Evolutionary conservation across 2,329 filamentous ascomycete genomes (phyloP).

Genomic region (Pseudodiploospora longispora): DNA sequence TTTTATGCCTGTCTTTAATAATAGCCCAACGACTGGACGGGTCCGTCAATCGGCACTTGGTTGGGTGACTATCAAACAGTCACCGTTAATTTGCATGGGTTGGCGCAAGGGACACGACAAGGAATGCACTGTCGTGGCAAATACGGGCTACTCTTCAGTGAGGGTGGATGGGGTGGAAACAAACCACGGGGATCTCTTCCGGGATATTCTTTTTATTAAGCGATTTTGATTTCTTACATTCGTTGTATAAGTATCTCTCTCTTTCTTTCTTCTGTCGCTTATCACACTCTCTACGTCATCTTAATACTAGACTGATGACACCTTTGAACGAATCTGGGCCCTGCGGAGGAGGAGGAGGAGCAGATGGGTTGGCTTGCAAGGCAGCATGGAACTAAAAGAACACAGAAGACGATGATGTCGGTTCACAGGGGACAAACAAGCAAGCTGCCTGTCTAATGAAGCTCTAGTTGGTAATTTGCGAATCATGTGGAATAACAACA

Average conservation of each 20-base stretch:
- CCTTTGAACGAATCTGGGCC: too few species aligned
- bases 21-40: too few species aligned
- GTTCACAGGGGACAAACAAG: too few species aligned
- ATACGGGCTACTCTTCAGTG: not conserved
- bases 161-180: not conserved
- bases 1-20: too few species aligned
- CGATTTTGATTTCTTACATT: not conserved
- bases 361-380: too few species aligned
- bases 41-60: too few species aligned
- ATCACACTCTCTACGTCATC: not conserved
- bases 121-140: not conserved
- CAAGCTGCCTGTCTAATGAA: too few species aligned
- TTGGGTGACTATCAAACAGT: not conserved
- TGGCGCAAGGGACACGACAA: constrained; percentile 16
- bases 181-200: not conserved
- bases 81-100: constrained; percentile 18
- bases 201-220: not conserved
- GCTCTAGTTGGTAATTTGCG: too few species aligned
- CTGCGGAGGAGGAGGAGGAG: too few species aligned
- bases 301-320: constrained; percentile 4
- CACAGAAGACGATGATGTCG: too few species aligned
- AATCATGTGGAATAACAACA: too few species aligned
- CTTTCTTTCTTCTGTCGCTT: not conserved
- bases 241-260: constrained; percentile 1
- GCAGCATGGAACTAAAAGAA: too few species aligned